These are phyloP conservation scores for Neurospora sp. DNA, from an alignment of 495 filamentous ascomycete genomes.

Conservation along the genomic window DNA sequence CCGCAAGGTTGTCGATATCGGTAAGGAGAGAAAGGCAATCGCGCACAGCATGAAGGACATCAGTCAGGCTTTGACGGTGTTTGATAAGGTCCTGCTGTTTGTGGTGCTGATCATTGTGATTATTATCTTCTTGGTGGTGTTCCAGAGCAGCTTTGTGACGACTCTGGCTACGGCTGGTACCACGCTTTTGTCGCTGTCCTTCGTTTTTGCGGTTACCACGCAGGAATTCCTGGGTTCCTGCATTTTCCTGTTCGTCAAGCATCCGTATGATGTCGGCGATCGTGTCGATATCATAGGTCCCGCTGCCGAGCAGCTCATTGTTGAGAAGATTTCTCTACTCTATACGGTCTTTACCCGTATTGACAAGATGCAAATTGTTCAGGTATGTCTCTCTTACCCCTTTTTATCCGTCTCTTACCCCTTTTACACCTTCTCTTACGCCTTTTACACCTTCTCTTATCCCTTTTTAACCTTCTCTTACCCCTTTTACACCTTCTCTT, in stretches of 20 bases:
- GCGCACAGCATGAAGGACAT: conserved; percentile 92
- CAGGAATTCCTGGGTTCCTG: conserved; percentile 93
- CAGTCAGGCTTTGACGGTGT: conserved; percentile 82
- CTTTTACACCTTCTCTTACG: too few species aligned
- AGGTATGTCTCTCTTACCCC: conserved; percentile 25
- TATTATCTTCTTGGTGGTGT: conserved; percentile 83
- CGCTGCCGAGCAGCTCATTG: conserved; percentile 56
- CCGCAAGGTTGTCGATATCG: conserved; percentile 71
- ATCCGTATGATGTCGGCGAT: conserved; percentile 83
- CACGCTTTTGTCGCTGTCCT: conserved; percentile 85
- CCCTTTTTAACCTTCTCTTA: too few species aligned
- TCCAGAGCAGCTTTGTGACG: conserved; percentile 72
- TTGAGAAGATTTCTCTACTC: conserved; percentile 89
- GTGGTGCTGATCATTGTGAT: conserved; percentile 72
- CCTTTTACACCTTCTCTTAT: too few species aligned
- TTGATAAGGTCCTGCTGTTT: conserved; percentile 72
- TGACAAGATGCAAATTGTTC: conserved; percentile 70
- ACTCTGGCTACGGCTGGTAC: conserved; percentile 92
- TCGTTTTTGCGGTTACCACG: conserved; percentile 82
- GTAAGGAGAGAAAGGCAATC: conserved; percentile 74
- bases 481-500: too few species aligned
- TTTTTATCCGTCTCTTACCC: too few species aligned
- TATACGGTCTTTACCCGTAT: conserved; percentile 89
- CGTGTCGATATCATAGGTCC: conserved; percentile 71
- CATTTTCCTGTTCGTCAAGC: conserved; percentile 98